Evolutionary conservation across 2,329 filamentous ascomycete genomes (phyloP), one percentile per base, ranked within the genome.

Genomic region (Sporothrix mexicana): DNA sequence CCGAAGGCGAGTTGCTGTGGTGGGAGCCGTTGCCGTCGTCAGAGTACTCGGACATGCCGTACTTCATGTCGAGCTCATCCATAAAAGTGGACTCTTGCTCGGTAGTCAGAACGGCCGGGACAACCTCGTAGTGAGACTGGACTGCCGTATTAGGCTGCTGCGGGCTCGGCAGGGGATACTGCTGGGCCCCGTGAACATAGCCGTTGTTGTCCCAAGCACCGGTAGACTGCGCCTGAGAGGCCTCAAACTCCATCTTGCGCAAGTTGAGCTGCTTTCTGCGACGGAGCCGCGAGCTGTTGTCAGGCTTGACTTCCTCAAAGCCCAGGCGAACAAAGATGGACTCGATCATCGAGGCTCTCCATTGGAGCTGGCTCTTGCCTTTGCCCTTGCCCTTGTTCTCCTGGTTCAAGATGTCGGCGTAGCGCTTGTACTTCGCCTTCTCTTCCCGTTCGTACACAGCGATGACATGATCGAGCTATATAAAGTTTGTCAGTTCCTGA

Each of bases 1-100:
- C 66, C 1, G 20, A 15, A 2, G 64, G 64, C 9, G 64, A 68
- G 45, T 68, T 51, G 64, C 64, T 41, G 17, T 68, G 9, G 66
- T n/a, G 30, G 25, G 66, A 41, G 15, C 30, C 13, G 17, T n/a
- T n/a, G 10, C 10, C 49, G 2, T 68, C 66, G 4, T 68, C 66
- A 30, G 25, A 23, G 45, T 25, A 51, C 23, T 68, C 66, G 66
- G 15, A n/a, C 17, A 10, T 8, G 17, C 47, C 47, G 47, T 68
- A 17, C 17, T 25, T 36, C 2, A 2, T 8, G 1, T 25, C 66
- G 23, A 68, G 45, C 9, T 20, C 9, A 12, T 68, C 66, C 15
- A 25, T 10, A 4, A 68, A n/a, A 6, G 36, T n/a, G 3, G n/a
- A 20, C 30, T 9, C 10, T 12, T 64, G 36, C n/a, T 43, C 59